A percentile compares a stretch with the other conserved stretches of the same genome.
Conservation (phyloP, 805 yeast genomes). For the Candida glaebosa region DNA sequence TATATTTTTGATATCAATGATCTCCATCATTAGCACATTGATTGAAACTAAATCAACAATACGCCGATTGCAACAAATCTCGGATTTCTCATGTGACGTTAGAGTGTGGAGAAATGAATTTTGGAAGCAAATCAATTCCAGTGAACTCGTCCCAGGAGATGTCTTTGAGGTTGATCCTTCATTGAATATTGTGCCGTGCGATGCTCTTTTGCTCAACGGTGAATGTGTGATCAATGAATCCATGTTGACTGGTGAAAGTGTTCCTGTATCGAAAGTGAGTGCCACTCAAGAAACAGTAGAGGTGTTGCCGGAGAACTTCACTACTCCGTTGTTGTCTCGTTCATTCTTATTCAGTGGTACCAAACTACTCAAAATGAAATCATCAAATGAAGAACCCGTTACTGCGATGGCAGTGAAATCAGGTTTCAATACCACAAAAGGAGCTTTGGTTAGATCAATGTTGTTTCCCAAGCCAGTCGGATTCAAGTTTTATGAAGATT, state of each 20-base stretch:
- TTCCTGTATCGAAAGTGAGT: constrained; percentile 82
- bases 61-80: constrained; percentile 66
- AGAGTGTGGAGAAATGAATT: constrained; percentile 90
- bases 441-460: constrained; percentile 92
- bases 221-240: constrained; percentile 97
- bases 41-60: constrained; percentile 81
- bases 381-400: constrained; percentile 71
- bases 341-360: constrained; percentile 88
- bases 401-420: constrained; percentile 84
- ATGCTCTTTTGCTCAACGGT: constrained; percentile 80
- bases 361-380: constrained; percentile 75
- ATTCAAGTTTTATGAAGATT: constrained; percentile 89
- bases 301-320: constrained; percentile 56
- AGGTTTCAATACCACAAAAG: constrained; percentile 95
- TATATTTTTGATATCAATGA: constrained; percentile 78
- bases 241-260: constrained; percentile 97
- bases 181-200: constrained; percentile 75
- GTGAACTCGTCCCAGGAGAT: constrained; percentile 93
- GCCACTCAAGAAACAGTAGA: constrained; percentile 61
- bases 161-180: constrained; percentile 89
- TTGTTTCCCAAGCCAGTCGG: constrained; percentile 93
- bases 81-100: constrained; percentile 72
- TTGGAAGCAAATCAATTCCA: constrained; percentile 78
- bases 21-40: constrained; percentile 76
- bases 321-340: constrained; percentile 63